Evolutionary conservation across 345 rosid genomes (phyloP), one percentile per base, ranked within the genome.

Genomic region (Leavenworthia alabamica): DNA sequence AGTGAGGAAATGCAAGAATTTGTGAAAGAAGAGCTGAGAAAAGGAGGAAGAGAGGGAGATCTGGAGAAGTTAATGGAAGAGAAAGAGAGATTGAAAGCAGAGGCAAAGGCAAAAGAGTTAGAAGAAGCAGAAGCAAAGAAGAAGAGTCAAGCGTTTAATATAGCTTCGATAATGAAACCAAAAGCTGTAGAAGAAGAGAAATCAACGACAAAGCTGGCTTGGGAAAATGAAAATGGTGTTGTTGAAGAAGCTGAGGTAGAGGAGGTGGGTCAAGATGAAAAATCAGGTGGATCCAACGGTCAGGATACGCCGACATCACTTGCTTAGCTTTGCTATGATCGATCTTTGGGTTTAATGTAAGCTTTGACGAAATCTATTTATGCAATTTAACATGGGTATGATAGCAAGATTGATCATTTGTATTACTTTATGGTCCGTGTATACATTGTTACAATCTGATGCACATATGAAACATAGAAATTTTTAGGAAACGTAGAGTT

Each of bases 81-180:
- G 60, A 91, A 91, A 73, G 90, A 83, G 77, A 79, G 86, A 71
- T 75, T 56, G 66, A 91, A 89, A 63, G 96, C 90, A 12, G 96
- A 91, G 74, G 98, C 92, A 14, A 83, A 84, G 79, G 98, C 90
- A 16, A 83, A 66, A 72, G 95, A 84, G 77, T 66, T 41, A 0
- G 95, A 78, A 70, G 95, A 77, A 29, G 83, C 81, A 2, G 96
- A 91, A 73, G 96, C 83, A 1, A 78, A 88, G 45, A 89, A 81
- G 82, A 82, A 74, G 71, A 79, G 79, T 58, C 87, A 86, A 31
- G 77, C 71, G 35, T 74, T 75, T 19, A 81, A 77, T 0, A 62
- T 91, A 17, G 48, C 85, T 54, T 78, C 87, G 35, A 31, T 90
- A 55, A 55, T 85, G 11, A 73, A 78, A 5, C 75, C 81, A 0